Evolutionary conservation across 2,329 filamentous ascomycete genomes (phyloP).

Genomic region (Aspergillus flavus): DNA sequence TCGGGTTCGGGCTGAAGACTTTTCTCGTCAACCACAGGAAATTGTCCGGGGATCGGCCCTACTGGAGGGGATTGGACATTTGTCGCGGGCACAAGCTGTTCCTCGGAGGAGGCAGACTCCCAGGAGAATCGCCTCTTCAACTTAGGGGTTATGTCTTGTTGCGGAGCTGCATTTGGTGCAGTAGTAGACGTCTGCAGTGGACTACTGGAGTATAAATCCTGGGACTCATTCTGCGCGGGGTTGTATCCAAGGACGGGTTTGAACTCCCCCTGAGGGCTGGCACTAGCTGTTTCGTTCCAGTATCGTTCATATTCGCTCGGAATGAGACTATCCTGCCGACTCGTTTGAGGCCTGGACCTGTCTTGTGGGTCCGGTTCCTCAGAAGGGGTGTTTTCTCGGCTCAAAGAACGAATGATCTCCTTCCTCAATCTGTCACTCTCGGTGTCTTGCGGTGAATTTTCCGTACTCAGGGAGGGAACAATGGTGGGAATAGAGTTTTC

Average conservation of each 20-base stretch:
- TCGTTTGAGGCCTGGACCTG: slow-evolving; percentile 21
- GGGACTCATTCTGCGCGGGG: slow-evolving; percentile 12
- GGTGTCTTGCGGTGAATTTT: slow-evolving; percentile 40
- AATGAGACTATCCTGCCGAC: slow-evolving; percentile 33
- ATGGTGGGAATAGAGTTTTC: slow-evolving; percentile 34
- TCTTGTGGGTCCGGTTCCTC: slow-evolving; percentile 28
- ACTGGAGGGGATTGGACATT: slow-evolving; percentile 4
- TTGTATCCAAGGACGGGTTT: slow-evolving; percentile 16
- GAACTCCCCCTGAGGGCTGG: slow-evolving; percentile 22
- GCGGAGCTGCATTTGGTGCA: slow-evolving; percentile 9
- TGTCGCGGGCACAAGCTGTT: slow-evolving; percentile 19
- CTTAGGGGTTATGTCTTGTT: slow-evolving; percentile 25
- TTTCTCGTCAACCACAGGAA: slow-evolving; percentile 23
- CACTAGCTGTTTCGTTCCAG: slow-evolving; percentile 32
- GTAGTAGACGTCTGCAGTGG: slow-evolving; percentile 9
- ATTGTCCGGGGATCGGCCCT: slow-evolving; percentile 23
- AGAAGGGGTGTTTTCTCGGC: slow-evolving; percentile 39
- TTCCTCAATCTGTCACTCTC: slow-evolving; percentile 49
- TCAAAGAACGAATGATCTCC: slow-evolving; percentile 53
- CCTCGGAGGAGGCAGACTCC: slow-evolving; percentile 37
- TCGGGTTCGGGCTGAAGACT: background rate
- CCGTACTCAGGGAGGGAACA: slow-evolving; percentile 35
- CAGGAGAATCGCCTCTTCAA: slow-evolving; percentile 48
- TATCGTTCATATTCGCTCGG: slow-evolving; percentile 43
- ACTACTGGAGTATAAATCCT: slow-evolving; percentile 19